phyloP scores from a whole-genome alignment of 23 red algal genomes.

The Gracilaria vermiculophylla region DNA sequence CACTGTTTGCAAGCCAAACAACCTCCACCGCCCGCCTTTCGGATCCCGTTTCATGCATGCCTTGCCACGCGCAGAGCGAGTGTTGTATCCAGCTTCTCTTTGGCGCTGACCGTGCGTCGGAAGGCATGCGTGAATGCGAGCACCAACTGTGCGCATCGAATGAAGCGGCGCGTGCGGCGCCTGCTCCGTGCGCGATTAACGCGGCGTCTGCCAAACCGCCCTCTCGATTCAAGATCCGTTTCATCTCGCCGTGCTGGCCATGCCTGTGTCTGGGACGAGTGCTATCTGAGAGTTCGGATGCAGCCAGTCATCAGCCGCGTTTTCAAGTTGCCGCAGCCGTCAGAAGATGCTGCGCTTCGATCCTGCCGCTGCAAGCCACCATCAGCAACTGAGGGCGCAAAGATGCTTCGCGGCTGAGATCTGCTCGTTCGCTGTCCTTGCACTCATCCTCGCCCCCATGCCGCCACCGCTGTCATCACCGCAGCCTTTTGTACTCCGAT shows the following conservation, averaged over 20 bases:
- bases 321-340: too few species aligned
- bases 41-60: slow-evolving; percentile 59
- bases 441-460: too few species aligned
- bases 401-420: too few species aligned
- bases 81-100: slow-evolving; percentile 45
- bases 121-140: slow-evolving; percentile 43
- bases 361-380: too few species aligned
- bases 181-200: slow-evolving; percentile 61
- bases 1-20: slow-evolving; percentile 87
- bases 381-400: too few species aligned
- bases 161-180: slow-evolving; percentile 13
- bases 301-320: too few species aligned
- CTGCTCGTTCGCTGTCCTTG: too few species aligned
- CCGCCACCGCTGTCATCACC: too few species aligned
- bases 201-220: slow-evolving; percentile 49
- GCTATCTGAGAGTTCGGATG: neutral
- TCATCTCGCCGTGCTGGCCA: neutral
- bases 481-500: too few species aligned
- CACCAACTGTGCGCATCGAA: slow-evolving; percentile 32
- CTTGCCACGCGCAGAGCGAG: slow-evolving; percentile 62
- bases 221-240: slow-evolving; percentile 34
- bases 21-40: slow-evolving; percentile 74
- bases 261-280: neutral
- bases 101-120: slow-evolving; percentile 52
- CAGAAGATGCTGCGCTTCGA: too few species aligned